Conservation (phyloP, 768 basidiomycete species). For the Arthromyces matolae region DNA sequence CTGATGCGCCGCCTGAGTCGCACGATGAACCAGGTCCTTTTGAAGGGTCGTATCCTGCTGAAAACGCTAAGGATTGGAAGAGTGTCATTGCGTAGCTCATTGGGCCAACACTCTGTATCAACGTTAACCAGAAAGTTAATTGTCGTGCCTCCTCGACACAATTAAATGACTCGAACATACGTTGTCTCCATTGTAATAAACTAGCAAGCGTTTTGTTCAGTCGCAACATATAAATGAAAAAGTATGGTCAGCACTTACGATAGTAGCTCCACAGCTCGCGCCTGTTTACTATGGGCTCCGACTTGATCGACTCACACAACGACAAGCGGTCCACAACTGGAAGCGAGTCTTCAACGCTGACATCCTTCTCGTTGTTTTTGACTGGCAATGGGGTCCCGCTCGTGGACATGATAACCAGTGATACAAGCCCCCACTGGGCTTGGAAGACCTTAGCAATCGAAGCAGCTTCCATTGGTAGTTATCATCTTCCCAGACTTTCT, state of each 20-base stretch:
- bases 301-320: no score
- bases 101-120: slow-evolving; percentile 74
- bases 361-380: no score
- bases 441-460: no score
- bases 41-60: slow-evolving; percentile 72
- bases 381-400: no score
- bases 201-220: slow-evolving; percentile 33
- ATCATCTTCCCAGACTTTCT: no score
- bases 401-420: no score
- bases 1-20: slow-evolving; percentile 50
- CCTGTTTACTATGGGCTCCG: slow-evolving; percentile 68
- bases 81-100: slow-evolving; percentile 65
- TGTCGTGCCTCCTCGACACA: slow-evolving; percentile 3
- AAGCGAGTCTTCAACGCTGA: no score
- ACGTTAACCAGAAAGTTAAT: neutral
- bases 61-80: slow-evolving; percentile 68
- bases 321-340: no score
- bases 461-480: no score
- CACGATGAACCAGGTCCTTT: slow-evolving; percentile 72
- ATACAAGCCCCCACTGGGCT: no score
- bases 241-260: slow-evolving; percentile 39
- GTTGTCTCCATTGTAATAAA: slow-evolving; percentile 82
- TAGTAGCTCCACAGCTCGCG: slow-evolving; percentile 82
- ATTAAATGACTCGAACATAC: no score
- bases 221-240: neutral